A percentile compares a stretch with the other conserved stretches of the same genome.
These are phyloP conservation scores for Combretum micranthum DNA, from an alignment of 345 rosid genomes.

Conservation along the genomic window DNA sequence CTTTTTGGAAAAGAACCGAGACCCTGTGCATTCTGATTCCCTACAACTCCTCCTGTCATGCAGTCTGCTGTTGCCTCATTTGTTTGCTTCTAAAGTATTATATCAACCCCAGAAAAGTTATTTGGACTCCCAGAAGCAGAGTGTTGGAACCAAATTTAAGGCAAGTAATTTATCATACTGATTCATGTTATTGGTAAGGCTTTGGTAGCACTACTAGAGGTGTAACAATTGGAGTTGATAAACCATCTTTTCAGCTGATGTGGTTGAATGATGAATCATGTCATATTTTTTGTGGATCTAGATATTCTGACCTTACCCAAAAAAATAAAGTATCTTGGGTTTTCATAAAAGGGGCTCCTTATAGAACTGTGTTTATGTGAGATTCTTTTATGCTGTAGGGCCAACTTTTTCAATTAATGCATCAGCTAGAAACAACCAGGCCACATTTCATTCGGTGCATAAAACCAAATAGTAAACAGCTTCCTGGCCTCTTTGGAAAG, in stretches of 20 bases:
- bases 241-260: too few species aligned
- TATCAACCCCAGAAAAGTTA: constrained; percentile 23
- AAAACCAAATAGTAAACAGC: constrained; percentile 69
- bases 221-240: not conserved
- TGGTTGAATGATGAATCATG: too few species aligned
- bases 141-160: constrained; percentile 80
- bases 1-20: constrained; percentile 91
- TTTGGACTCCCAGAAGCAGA: constrained; percentile 45
- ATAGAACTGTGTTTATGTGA: not conserved
- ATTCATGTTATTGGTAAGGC: not conserved
- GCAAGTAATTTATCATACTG: constrained; percentile 22
- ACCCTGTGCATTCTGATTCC: constrained; percentile 57
- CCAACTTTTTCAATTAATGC: constrained; percentile 86
- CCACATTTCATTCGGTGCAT: constrained; percentile 94
- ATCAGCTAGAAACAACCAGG: constrained; percentile 69
- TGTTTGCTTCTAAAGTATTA: constrained; percentile 43
- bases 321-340: too few species aligned
- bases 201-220: too few species aligned
- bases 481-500: constrained; percentile 57
- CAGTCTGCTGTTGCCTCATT: constrained; percentile 39
- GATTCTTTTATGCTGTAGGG: constrained; percentile 36
- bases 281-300: not conserved
- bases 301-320: not conserved
- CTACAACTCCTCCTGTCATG: constrained; percentile 64
- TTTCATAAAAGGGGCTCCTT: too few species aligned